A percentile compares a stretch with the other conserved stretches of the same genome.
Conservation (phyloP, 805 yeast species). For the Ascoidea asiatica region DNA sequence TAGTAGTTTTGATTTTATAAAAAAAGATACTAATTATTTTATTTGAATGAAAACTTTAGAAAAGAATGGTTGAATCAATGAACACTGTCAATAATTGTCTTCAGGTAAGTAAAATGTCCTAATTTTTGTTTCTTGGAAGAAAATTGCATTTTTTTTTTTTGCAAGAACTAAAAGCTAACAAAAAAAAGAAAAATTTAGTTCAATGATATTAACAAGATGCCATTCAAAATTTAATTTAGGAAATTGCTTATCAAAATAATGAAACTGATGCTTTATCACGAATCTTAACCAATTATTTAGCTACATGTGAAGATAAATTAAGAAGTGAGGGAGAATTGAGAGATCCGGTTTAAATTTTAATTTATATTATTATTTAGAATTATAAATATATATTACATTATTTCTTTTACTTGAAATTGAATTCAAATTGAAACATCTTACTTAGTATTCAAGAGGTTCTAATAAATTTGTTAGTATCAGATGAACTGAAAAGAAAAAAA, state of each 20-base stretch:
- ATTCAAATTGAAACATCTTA: not conserved
- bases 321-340: not conserved
- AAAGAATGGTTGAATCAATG: slow-evolving; percentile 7
- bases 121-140: too few relatives aligned
- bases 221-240: not conserved
- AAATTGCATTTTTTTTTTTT: not conserved
- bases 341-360: not conserved
- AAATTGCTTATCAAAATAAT: slow-evolving; percentile 8
- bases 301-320: not conserved
- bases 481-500: not conserved
- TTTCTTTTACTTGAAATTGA: slow-evolving; percentile 1
- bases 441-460: slow-evolving; percentile 1
- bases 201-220: too few relatives aligned
- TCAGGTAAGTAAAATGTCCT: slow-evolving; percentile 4
- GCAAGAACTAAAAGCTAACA: not conserved
- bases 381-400: slow-evolving; percentile 8
- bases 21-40: not conserved
- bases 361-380: not conserved
- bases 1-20: not conserved
- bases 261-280: slow-evolving; percentile 10
- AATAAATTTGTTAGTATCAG: not conserved
- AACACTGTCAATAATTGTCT: slow-evolving; percentile 4
- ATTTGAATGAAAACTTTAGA: slow-evolving; percentile 1
- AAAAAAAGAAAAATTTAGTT: not conserved
- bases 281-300: slow-evolving; percentile 9